Percentiles rank a stretch among this genome's conserved stretches.
phyloP scores from a whole-genome alignment of 805 yeast genomes.

The Wickerhamiella australiensis region DNA sequence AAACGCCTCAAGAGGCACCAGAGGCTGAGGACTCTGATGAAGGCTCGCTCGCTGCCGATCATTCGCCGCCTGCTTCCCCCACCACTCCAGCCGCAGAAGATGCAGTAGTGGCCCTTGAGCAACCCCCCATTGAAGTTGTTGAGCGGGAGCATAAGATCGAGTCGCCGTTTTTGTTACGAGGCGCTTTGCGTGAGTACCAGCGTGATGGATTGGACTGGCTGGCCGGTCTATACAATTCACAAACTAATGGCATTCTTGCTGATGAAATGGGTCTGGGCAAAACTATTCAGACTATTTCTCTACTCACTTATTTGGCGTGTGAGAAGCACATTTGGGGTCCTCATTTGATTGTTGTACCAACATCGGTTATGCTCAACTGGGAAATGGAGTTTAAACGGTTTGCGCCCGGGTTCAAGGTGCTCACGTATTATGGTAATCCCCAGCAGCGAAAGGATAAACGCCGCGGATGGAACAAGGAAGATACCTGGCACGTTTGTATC shows the following conservation, averaged over 20 bases:
- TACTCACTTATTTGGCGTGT: slow-evolving; percentile 79
- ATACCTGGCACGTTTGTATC: slow-evolving; percentile 91
- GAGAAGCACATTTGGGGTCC: slow-evolving; percentile 97
- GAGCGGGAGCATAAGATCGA: slow-evolving; percentile 34
- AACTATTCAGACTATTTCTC: slow-evolving; percentile 88
- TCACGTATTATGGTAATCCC: slow-evolving; percentile 94
- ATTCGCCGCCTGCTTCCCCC: slow-evolving; percentile 11
- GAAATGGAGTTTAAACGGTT: slow-evolving; percentile 98
- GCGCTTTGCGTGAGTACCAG: slow-evolving; percentile 78
- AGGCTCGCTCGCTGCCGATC: slow-evolving; percentile 12
- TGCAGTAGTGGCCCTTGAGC: neutral
- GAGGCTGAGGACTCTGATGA: slow-evolving; percentile 22
- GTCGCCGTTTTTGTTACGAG: slow-evolving; percentile 59
- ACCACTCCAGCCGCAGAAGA: slow-evolving; percentile 9
- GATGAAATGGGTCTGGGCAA: slow-evolving; percentile 98
- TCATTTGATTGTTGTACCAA: slow-evolving; percentile 91
- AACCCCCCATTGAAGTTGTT: neutral
- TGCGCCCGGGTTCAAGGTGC: slow-evolving; percentile 93
- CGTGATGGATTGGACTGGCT: slow-evolving; percentile 96
- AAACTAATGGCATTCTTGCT: slow-evolving; percentile 92
- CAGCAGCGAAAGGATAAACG: slow-evolving; percentile 93
- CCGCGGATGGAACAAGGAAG: slow-evolving; percentile 94
- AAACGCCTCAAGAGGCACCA: slow-evolving; percentile 10
- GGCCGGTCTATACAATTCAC: slow-evolving; percentile 81
- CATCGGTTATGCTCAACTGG: slow-evolving; percentile 96